Evolutionary conservation across 2,329 filamentous ascomycete genomes (phyloP).

Genomic region (Furcasterigmium sp.): DNA sequence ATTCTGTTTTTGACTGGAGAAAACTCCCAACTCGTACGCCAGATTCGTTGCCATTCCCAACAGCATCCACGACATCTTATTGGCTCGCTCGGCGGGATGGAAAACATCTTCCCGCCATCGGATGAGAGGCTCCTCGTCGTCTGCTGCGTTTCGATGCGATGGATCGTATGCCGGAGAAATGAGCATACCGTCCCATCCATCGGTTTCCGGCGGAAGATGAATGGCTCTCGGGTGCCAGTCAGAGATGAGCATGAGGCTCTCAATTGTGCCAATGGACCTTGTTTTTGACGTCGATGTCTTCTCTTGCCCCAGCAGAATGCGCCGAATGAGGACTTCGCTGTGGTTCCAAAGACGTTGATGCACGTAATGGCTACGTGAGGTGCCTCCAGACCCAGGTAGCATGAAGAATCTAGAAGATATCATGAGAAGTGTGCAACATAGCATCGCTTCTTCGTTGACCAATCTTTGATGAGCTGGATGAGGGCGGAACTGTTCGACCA

Average conservation of each 20-base stretch:
- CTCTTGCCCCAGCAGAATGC: constrained; percentile 13
- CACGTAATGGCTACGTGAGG: constrained; percentile 10
- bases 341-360: constrained; percentile 13
- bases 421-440: constrained; percentile 14
- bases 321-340: constrained; percentile 12
- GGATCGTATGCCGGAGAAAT: constrained; percentile 15
- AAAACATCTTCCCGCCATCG: constrained; percentile 19
- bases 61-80: constrained; percentile 21
- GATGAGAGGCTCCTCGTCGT: constrained; percentile 15
- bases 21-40: constrained; percentile 14
- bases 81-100: constrained; percentile 16
- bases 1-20: constrained; percentile 5
- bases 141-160: constrained; percentile 9
- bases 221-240: constrained; percentile 15
- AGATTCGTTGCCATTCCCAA: constrained; percentile 15
- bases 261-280: constrained; percentile 12
- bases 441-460: constrained; percentile 13
- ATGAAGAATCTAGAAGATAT: constrained; percentile 15
- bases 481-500: constrained; percentile 1
- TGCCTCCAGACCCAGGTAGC: constrained; percentile 12
- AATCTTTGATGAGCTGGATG: constrained; percentile 10
- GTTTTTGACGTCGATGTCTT: constrained; percentile 14
- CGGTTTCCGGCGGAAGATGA: constrained; percentile 15
- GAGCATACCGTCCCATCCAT: constrained; percentile 15
- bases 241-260: constrained; percentile 14